Conservation (phyloP, 2,329 filamentous ascomycete species). For the Pochonia chlamydosporia region DNA sequence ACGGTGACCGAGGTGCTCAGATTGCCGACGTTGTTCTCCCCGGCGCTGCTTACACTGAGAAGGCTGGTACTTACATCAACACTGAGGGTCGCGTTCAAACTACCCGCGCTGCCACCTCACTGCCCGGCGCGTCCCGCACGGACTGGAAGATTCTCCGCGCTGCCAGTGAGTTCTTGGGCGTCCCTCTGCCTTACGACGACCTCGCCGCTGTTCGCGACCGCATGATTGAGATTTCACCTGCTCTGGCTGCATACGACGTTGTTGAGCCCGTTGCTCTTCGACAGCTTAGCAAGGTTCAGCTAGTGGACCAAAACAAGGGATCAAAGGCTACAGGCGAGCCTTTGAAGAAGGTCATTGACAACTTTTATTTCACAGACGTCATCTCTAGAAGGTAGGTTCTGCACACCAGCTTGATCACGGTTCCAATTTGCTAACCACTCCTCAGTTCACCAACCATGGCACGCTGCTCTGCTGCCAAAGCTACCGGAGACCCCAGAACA, state of each 20-base stretch:
- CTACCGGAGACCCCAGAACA: conserved; percentile 68
- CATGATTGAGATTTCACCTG: conserved; percentile 91
- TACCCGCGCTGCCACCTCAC: conserved; percentile 80
- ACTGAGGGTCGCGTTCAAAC: conserved; percentile 95
- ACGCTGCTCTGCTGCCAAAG: conserved; percentile 90
- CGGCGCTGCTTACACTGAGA: conserved; percentile 94
- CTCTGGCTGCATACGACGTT: conserved; percentile 83
- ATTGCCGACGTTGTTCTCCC: conserved; percentile 91
- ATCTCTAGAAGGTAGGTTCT: conserved; percentile 82
- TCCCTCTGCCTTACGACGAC: conserved; percentile 86
- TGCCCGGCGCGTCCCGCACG: conserved; percentile 84
- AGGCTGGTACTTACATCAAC: conserved; percentile 93
- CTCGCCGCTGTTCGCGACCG: conserved; percentile 83
- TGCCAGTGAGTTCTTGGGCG: conserved; percentile 82
- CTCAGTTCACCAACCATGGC: conserved; percentile 98
- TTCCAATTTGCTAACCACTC: no score
- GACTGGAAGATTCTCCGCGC: conserved; percentile 99
- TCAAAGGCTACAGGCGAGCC: conserved; percentile 64
- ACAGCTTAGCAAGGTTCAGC: conserved; percentile 82
- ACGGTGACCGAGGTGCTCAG: conserved; percentile 89
- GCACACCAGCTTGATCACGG: no score
- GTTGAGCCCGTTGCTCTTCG: conserved; percentile 74
- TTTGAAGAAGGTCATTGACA: conserved; percentile 80
- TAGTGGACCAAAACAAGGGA: conserved; percentile 95
- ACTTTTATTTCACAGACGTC: conserved; percentile 97